phyloP scores from a whole-genome alignment of 2,329 filamentous ascomycete genomes.

The Trichoderma pleuroti region DNA sequence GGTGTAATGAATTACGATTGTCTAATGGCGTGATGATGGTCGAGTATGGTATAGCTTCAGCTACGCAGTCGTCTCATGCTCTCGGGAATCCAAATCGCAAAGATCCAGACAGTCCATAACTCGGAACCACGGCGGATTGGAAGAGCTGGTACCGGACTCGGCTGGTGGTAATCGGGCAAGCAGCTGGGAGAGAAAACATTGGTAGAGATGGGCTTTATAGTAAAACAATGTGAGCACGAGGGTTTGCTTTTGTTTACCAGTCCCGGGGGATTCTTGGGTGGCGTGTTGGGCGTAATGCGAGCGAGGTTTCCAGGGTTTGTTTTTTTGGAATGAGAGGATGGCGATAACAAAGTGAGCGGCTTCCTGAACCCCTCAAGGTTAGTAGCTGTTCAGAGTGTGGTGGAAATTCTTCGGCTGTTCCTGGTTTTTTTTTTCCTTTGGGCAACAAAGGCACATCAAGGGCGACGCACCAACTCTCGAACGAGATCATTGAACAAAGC shows the following conservation, averaged over 20 bases:
- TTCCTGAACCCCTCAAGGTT: slow-evolving; percentile 25
- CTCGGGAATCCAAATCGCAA: slow-evolving; percentile 30
- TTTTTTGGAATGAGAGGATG: slow-evolving; percentile 17
- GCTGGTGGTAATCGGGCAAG: slow-evolving; percentile 36
- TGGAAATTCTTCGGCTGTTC: slow-evolving; percentile 24
- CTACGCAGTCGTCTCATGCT: slow-evolving; percentile 35
- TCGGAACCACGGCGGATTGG: slow-evolving; percentile 27
- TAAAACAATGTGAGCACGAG: slow-evolving; percentile 5
- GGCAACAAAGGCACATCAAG: not conserved
- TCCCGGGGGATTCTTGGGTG: not conserved
- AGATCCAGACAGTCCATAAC: slow-evolving; percentile 35
- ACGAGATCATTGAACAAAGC: not conserved
- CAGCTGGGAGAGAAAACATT: slow-evolving; percentile 37
- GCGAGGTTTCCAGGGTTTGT: not conserved
- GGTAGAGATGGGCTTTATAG: slow-evolving; percentile 26
- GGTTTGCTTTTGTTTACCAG: not conserved
- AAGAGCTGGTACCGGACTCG: slow-evolving; percentile 33
- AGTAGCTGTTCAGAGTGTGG: slow-evolving; percentile 13
- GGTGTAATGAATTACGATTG: not conserved
- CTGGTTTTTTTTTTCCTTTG: not conserved
- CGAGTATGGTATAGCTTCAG: slow-evolving; percentile 20
- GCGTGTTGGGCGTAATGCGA: slow-evolving; percentile 14
- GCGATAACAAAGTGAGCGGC: slow-evolving; percentile 21
- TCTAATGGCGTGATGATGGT: slow-evolving; percentile 1
- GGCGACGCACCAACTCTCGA: not conserved